Conservation (phyloP, 2,329 filamentous ascomycete species). For the Fusarium napiforme region DNA sequence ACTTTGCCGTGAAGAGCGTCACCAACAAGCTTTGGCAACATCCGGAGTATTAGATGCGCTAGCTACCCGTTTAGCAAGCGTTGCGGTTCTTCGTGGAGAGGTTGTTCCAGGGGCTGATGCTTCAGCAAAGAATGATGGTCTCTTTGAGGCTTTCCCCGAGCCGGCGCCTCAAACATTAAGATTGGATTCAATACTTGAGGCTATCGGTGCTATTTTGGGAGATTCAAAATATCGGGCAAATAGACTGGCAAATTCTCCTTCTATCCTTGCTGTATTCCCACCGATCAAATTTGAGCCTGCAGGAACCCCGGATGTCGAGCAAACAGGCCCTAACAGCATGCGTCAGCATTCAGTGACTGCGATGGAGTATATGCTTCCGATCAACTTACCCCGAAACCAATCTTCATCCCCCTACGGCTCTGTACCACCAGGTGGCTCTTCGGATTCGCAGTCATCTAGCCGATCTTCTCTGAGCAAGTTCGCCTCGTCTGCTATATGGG, state of each 20-base stretch:
- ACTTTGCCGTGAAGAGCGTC: constrained; percentile 74
- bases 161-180: constrained; percentile 68
- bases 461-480: constrained; percentile 46
- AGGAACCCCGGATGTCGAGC: constrained; percentile 62
- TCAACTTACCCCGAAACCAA: constrained; percentile 51
- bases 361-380: constrained; percentile 72
- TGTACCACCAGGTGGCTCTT: constrained; percentile 6
- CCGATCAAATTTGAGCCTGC: constrained; percentile 63
- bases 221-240: constrained; percentile 83
- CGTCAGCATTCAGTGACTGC: constrained; percentile 51
- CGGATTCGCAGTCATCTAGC: constrained; percentile 46
- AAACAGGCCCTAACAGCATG: constrained; percentile 60
- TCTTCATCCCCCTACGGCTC: constrained; percentile 40
- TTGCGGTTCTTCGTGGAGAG: constrained; percentile 74
- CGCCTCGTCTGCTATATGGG: constrained; percentile 46
- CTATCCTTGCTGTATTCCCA: constrained; percentile 76
- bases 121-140: constrained; percentile 63
- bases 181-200: constrained; percentile 78
- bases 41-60: constrained; percentile 82
- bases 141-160: constrained; percentile 68
- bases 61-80: constrained; percentile 76
- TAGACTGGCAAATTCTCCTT: constrained; percentile 74
- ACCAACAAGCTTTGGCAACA: constrained; percentile 78
- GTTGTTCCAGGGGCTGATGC: constrained; percentile 73
- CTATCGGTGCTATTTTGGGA: constrained; percentile 79